Evolutionary conservation across 1,284 basidiomycete genomes (phyloP).

Genomic region (Ganoderma boninense): DNA sequence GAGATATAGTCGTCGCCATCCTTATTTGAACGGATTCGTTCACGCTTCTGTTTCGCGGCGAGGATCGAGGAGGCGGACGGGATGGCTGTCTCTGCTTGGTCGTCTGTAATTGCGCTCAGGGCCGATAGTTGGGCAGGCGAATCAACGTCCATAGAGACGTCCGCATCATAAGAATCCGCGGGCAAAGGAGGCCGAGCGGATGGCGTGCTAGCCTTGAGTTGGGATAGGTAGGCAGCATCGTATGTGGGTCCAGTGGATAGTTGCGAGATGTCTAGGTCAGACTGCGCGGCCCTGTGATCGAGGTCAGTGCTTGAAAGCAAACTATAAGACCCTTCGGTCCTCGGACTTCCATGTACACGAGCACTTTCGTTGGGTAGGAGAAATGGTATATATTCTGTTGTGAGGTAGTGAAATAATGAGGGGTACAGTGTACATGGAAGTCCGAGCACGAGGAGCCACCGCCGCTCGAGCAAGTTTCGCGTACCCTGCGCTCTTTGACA

Average conservation of each 20-base stretch:
- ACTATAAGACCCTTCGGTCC: background rate
- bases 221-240: constrained; percentile 79
- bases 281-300: constrained; percentile 43
- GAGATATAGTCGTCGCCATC: constrained; percentile 85
- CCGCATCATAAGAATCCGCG: constrained; percentile 52
- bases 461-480: constrained; percentile 13
- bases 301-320: constrained; percentile 26
- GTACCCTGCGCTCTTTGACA: constrained; percentile 55
- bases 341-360: constrained; percentile 28
- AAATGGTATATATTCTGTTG: constrained; percentile 4
- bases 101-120: constrained; percentile 19
- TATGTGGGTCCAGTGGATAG: constrained; percentile 67
- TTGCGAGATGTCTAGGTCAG: constrained; percentile 58
- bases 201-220: constrained; percentile 86
- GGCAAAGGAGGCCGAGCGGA: constrained; percentile 57
- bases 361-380: background rate
- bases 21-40: constrained; percentile 58
- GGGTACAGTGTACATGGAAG: constrained; percentile 29
- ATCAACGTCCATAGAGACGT: constrained; percentile 61
- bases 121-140: constrained; percentile 40
- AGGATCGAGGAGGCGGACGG: constrained; percentile 81
- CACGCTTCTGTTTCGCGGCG: constrained; percentile 83
- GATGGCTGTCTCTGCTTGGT: constrained; percentile 57
- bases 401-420: constrained; percentile 19
- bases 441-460: constrained; percentile 21